A percentile compares a stretch with the other conserved stretches of the same genome.
Evolutionary conservation across 2,329 filamentous ascomycete genomes (phyloP).

Genomic region (Fusarium anthophilum): DNA sequence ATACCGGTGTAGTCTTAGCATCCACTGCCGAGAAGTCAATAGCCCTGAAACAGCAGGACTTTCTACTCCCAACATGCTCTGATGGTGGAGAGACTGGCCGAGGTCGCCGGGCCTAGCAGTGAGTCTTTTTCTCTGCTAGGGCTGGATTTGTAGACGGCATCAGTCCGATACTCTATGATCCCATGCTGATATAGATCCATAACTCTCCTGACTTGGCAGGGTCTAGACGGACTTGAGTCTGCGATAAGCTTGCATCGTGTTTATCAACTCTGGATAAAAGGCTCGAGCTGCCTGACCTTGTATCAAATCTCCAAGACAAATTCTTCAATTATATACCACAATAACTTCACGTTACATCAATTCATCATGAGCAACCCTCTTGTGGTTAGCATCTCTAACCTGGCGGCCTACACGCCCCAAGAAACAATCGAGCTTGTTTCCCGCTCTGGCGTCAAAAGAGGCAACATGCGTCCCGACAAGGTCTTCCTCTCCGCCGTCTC

Average conservation of each 20-base stretch:
- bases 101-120: neutral
- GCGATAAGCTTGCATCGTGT: neutral
- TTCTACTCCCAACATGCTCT: neutral
- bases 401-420: slow-evolving; percentile 33
- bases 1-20: neutral
- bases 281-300: fast-evolving
- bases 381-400: slow-evolving; percentile 27
- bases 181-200: neutral
- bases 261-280: neutral
- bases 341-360: neutral
- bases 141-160: neutral
- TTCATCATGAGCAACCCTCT: slow-evolving; percentile 30
- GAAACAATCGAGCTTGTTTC: slow-evolving; percentile 36
- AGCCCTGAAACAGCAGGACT: neutral
- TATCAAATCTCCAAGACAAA: neutral
- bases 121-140: neutral
- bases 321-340: neutral
- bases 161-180: neutral
- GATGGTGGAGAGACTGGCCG: neutral
- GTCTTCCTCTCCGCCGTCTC: slow-evolving; percentile 36
- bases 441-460: slow-evolving; percentile 31
- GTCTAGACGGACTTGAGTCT: neutral
- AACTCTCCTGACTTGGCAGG: slow-evolving; percentile 4
- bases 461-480: slow-evolving; percentile 30
- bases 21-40: neutral